Evolutionary conservation across 495 filamentous ascomycete species (phyloP).

Genomic region (Saxispiralis lemnorum): DNA sequence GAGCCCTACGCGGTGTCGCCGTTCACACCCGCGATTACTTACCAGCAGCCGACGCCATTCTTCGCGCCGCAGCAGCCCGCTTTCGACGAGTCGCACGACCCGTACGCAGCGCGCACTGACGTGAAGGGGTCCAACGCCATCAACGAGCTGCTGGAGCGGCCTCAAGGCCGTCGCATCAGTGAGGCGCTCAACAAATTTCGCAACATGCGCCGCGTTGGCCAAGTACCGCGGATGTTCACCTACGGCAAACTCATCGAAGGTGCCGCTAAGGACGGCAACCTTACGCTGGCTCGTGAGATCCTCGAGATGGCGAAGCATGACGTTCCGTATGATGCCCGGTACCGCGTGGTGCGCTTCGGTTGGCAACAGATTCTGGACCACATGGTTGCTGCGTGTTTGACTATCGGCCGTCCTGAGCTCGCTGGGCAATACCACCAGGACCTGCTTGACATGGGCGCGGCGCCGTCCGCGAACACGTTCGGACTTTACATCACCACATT

Average conservation of each 20-base stretch:
- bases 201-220: constrained; percentile 81
- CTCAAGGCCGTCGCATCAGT: constrained; percentile 48
- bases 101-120: constrained; percentile 75
- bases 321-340: constrained; percentile 64
- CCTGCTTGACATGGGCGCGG: constrained; percentile 66
- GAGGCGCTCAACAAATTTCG: constrained; percentile 68
- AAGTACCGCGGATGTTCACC: constrained; percentile 85
- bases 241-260: constrained; percentile 87
- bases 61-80: constrained; percentile 20
- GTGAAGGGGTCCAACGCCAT: constrained; percentile 82
- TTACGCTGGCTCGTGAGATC: constrained; percentile 69
- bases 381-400: constrained; percentile 87
- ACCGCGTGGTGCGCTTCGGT: constrained; percentile 71
- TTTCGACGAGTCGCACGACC: constrained; percentile 67
- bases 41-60: constrained; percentile 15
- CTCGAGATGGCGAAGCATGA: constrained; percentile 72
- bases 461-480: constrained; percentile 92
- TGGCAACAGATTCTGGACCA: constrained; percentile 90
- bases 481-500: constrained; percentile 95
- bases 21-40: constrained; percentile 27
- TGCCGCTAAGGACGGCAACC: constrained; percentile 58
- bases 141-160: constrained; percentile 65
- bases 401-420: constrained; percentile 54
- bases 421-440: constrained; percentile 82
- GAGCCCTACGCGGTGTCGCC: constrained; percentile 15